These are phyloP conservation scores for Triticum dicoccoides DNA, from an alignment of 176 grass and related monocot species.

Conservation along the genomic window DNA sequence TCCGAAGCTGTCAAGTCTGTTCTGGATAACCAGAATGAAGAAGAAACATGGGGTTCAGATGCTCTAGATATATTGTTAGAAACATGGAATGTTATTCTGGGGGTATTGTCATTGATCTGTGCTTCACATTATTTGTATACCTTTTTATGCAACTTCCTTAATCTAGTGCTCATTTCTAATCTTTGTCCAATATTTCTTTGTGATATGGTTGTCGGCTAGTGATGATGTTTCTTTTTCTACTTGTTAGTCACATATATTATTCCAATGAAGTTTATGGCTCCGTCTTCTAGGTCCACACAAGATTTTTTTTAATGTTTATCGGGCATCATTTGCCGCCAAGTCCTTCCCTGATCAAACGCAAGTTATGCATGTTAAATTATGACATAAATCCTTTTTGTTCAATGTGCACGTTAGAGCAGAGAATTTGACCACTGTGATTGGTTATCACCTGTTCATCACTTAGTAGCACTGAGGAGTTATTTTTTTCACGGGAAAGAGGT, in stretches of 20 bases:
- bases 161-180: constrained; percentile 9
- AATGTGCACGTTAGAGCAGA: not conserved
- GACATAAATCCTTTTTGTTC: constrained; percentile 6
- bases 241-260: not conserved
- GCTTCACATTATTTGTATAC: constrained; percentile 5
- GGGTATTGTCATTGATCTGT: constrained; percentile 49
- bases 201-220: constrained; percentile 13
- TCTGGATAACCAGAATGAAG: constrained; percentile 67
- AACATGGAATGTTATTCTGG: constrained; percentile 91
- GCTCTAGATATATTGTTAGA: constrained; percentile 94
- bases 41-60: constrained; percentile 85
- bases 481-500: not conserved
- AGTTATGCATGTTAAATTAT: not conserved
- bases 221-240: not conserved
- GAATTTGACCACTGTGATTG: not conserved
- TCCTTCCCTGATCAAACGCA: constrained; percentile 2
- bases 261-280: not conserved
- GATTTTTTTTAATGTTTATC: not conserved
- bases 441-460: constrained; percentile 4
- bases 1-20: constrained; percentile 79
- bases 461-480: not conserved
- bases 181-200: not conserved
- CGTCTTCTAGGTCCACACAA: not conserved
- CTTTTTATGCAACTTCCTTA: not conserved
- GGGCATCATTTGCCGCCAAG: not conserved